Evolutionary conservation across 345 rosid genomes (phyloP), one percentile per base, ranked within the genome.

Genomic region (Ricinus communis): DNA sequence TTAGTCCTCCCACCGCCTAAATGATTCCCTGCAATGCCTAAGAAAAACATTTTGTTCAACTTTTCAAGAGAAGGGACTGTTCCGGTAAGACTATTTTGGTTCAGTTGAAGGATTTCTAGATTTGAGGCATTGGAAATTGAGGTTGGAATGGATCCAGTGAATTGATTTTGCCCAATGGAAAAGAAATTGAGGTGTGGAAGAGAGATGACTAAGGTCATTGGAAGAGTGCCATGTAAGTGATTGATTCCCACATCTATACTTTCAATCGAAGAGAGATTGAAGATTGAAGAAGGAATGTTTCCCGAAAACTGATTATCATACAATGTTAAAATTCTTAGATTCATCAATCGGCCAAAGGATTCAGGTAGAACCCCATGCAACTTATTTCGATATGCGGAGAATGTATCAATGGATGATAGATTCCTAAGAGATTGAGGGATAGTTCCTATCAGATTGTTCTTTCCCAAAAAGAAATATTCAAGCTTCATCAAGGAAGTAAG

Each of bases 351-450:
- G 15, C 71, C 50, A 4, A 78, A 3, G 1, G 70, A 46, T 8
- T 46, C 50, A 7, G 77, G 81, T 30, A 79, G 40, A 36, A 25
- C 61, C 27, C 79, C 79, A 4, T n/a, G 22, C 11, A 75, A 56
- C 3, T 50, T 43, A 47, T 75, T 75, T 7, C 15, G 15, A 33
- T 10, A 9, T 5, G 68, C 5, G n/a, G 40, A 38, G 14, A 75
- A 10, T 14, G 10, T 43, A 13, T 40, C 38, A 9, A 80, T 65
- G 2, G 71, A 41, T 21, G 73, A 68, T 1, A 73, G 21, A 67
- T 76, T 76, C 30, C 73, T 75, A 0, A 80, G 9, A 6, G 66
- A 73, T 19, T 56, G 30, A 0, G 80, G 82, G 46, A 77, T 14
- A 5, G 43, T 16, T 30, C 76, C 73, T 13, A 25, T 30, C 1